Conservation (phyloP, 192 early-diverging fungal genomes). For the Coemansia sp. region DNA sequence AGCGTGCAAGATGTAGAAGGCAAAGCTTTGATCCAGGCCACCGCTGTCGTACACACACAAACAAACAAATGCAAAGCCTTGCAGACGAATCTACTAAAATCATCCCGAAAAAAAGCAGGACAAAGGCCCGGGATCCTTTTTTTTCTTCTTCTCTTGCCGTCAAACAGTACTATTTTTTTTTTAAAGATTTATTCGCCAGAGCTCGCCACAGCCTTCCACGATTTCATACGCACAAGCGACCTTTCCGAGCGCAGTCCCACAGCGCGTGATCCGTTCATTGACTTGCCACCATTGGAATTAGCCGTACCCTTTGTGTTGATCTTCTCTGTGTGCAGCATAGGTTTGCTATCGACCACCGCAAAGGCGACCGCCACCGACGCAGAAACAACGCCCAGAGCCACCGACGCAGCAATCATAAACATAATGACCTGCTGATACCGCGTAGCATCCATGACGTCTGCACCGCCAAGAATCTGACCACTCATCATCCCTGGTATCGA, state of each 20-base stretch:
- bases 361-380: conserved; percentile 28
- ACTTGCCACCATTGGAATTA: background rate
- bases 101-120: background rate
- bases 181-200: background rate
- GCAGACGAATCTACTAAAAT: background rate
- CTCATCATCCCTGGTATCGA: conserved; percentile 92
- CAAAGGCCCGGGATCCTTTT: background rate
- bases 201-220: conserved; percentile 16
- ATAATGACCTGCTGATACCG: conserved; percentile 82
- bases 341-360: conserved; percentile 37
- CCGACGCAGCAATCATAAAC: conserved; percentile 82
- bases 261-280: background rate
- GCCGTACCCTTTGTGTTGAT: conserved; percentile 9
- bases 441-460: conserved; percentile 73
- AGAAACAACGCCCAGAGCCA: conserved; percentile 61
- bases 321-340: conserved; percentile 33
- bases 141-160: background rate
- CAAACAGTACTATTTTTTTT: background rate
- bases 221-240: conserved; percentile 31
- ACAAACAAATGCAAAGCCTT: background rate
- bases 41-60: background rate
- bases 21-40: conserved; percentile 6
- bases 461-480: conserved; percentile 83
- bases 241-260: conserved; percentile 12
- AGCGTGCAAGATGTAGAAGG: background rate